Conservation (phyloP, 208 protist species). For the Crithidia thermophila region DNA sequence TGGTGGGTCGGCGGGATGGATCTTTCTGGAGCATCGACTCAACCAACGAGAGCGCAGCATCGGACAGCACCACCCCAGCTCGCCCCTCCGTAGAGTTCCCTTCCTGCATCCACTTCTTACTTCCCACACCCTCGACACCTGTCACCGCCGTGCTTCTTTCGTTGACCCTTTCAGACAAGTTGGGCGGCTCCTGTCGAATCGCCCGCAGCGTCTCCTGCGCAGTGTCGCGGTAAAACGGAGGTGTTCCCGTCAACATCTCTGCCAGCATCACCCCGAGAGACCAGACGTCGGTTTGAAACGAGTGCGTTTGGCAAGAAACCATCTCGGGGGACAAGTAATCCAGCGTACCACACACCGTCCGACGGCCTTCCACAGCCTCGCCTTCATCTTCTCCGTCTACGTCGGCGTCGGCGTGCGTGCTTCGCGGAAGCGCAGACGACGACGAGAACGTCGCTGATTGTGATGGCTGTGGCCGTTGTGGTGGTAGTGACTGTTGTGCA, state of each 20-base stretch:
- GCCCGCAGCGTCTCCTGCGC: slow-evolving; percentile 59
- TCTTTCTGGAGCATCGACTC: slow-evolving; percentile 67
- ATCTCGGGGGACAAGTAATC: slow-evolving; percentile 99
- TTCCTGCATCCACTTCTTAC: background rate
- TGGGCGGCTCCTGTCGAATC: slow-evolving; percentile 49
- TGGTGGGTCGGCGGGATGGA: slow-evolving; percentile 49
- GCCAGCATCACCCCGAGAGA: slow-evolving; percentile 85
- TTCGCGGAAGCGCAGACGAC: too few relatives aligned
- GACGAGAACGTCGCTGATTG: too few relatives aligned
- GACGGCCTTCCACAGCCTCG: slow-evolving; percentile 13
- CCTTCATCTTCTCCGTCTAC: background rate
- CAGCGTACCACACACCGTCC: slow-evolving; percentile 96
- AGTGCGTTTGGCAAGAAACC: slow-evolving; percentile 67
- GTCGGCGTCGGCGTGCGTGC: background rate
- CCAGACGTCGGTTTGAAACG: slow-evolving; percentile 84
- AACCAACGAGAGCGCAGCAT: slow-evolving; percentile 39
- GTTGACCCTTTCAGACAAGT: slow-evolving; percentile 22
- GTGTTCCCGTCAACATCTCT: slow-evolving; percentile 80
- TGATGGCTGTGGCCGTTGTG: too few relatives aligned
- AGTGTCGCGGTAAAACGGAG: slow-evolving; percentile 70
- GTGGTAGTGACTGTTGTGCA: too few relatives aligned
- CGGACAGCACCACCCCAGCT: slow-evolving; percentile 24
- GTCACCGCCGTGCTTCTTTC: background rate
- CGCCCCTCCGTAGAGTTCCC: background rate
- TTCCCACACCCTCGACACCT: background rate